Evolutionary conservation across 768 basidiomycete genomes (phyloP), one percentile per base, ranked within the genome.

Genomic region (Asterophora lycoperdoides): DNA sequence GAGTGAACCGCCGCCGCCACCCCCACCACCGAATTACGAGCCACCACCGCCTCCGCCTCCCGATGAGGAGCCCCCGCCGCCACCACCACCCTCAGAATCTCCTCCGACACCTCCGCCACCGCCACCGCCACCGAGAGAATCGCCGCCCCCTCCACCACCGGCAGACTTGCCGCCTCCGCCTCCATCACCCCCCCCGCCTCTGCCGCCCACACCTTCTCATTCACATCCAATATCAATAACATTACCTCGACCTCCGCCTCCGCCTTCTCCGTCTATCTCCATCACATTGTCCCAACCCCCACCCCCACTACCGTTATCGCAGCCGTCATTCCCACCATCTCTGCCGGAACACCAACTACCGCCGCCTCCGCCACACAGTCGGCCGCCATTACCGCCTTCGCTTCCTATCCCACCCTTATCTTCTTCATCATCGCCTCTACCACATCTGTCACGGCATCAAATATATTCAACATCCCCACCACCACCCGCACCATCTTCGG

Each of bases 21-120:
- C 69, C 4, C 65, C 64, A 28, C 67, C 64, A 13, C 64, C 64
- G 35, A 48, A 28, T 9, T 53, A 57, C 20, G 58, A 60, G n/a
- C 61, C 60, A 1, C 58, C 58, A 8, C 58, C 60, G 28, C 56
- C 62, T 3, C 61, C 63, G 1, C 58, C 64, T 11, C 56, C 67
- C 6, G 23, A 23, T 6, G 3, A 23, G 23, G 23, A 23, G 2
- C 58, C 67, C 1, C 62, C 63, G 1, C 66, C 68, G 8, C 63
- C 64, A 8, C 62, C 57, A 28, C 28, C 42, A 17, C 55, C 60
- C 13, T 15, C 8, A 10, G 35, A 42, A 8, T 6, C 48, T 6
- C 57, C 57, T 8, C 58, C 57, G 11, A 53, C 58, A 5, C 56
- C 60, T 5, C 56, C 59, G 1, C 19, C 39, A 5, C 55, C 60